Evolutionary conservation across 179 eudicot species (phyloP), one percentile per base, ranked within the genome.

Genomic region (Patellifolia procumbens): DNA sequence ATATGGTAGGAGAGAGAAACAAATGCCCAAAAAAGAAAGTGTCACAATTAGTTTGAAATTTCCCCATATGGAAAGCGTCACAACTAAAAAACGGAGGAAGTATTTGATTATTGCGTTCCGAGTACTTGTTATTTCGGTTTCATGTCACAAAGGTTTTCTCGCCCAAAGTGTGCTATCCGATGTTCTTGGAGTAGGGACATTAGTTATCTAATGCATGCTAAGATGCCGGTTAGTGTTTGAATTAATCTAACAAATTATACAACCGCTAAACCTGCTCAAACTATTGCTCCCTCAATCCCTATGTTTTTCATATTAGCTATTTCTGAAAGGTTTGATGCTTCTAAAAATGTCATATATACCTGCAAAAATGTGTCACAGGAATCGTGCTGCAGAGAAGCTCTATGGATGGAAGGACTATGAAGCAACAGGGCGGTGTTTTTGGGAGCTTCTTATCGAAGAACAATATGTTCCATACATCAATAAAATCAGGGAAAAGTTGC

Each of bases 331-430:
- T n/a, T 31, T 52, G 37, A 39, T 51, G 49, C 59, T 52, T 10
- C n/a, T 10, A 12, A 29, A 26, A 22, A 65, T 64, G 59, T 62
- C 17, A 62, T 45, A 31, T 71, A 32, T 70, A 68, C 24, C 11
- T 26, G 62, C 7, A n/a, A 59, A 42, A 32, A 24, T 52, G 34
- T 80, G 31, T 82, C 58, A 65, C 83, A 93, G 98, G 98, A 93
- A 88, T 79, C 81, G 68, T 34, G 77, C 92, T 51, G 96, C 98
- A n/a, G 90, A 89, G 82, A 88, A 78, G 80, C 92, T 93, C 61
- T 93, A 85, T 76, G 98, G 94, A 73, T 93, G 90, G 73, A 83
- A 86, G 74, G 88, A 82, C 46, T 79, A 79, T 76, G 98, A 93
- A 88, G 89, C 82, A 68, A 56, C 89, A 70, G 96, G 94, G 52